phyloP scores from a whole-genome alignment of 305 asterid species.

The Fraxinus xanthoxyloides region DNA sequence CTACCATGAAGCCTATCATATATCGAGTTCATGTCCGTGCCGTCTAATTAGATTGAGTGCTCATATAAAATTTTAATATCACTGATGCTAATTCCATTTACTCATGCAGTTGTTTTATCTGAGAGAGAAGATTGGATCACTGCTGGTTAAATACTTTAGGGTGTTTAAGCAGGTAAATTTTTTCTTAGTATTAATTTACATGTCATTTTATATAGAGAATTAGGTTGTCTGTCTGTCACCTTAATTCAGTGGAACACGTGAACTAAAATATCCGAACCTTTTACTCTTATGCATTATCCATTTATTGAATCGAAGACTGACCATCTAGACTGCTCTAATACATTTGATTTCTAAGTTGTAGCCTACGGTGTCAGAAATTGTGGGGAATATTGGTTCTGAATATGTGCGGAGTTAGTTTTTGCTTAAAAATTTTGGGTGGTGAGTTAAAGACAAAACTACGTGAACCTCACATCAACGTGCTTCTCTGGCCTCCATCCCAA shows the following conservation, averaged over 20 bases:
- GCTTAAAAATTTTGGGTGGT: background rate
- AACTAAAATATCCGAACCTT: background rate
- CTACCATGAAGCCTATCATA: background rate
- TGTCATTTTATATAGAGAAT: background rate
- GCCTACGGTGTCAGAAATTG: background rate
- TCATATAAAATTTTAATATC: background rate
- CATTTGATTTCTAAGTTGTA: background rate
- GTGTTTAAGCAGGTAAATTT: background rate
- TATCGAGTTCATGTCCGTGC: background rate
- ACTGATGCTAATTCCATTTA: too few relatives aligned
- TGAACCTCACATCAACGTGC: background rate
- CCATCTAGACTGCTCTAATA: background rate
- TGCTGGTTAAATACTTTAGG: background rate
- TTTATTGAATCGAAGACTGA: background rate
- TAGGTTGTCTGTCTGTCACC: background rate
- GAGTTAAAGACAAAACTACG: slow-evolving; percentile 7
- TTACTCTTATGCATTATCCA: background rate
- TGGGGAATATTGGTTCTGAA: slow-evolving; percentile 1
- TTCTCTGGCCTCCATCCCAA: background rate
- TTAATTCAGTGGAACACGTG: background rate
- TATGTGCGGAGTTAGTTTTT: background rate
- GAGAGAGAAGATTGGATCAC: background rate
- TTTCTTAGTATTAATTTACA: background rate
- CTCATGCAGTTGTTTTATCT: background rate
- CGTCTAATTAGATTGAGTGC: background rate